Base-by-base conservation (phyloP, 768 basidiomycete genomes). In the Suillus discolor region DNA sequence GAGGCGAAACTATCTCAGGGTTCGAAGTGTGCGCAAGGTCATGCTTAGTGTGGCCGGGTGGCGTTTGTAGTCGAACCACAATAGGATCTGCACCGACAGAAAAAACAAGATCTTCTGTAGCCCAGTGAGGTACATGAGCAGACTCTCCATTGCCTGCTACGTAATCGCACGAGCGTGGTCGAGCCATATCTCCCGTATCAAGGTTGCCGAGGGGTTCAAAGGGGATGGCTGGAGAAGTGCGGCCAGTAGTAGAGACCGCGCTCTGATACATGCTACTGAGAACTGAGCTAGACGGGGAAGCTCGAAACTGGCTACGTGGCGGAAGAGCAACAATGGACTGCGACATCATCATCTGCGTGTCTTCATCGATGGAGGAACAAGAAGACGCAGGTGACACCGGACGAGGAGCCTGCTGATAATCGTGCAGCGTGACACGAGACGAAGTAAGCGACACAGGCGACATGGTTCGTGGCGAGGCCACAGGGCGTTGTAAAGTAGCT, bases 221-320 rank as follows among this genome's bases (percentile, higher is more conserved):
- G 20, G 8, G 57, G 65, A 63, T 49, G 15, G 16, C 57, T 64
- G 23, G 11, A 62, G 53, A 41, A 25, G 62, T 65, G 34, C 42
- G 31, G 38, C 70, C 55, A 57, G 57, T 42, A 20, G 71, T 67
- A 12, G 89, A 89, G 25, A 90, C 69, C 5, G 90, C 90, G 69
- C 92, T 94, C 69, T 90, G 85, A 73, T 94, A 95, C 83, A 94
- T 86, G 77, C 89, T 93, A 69, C 86, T 86, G 6, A 82, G 75
- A 57, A 83, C 77, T 23, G 89, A 87, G 45, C 74, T 77, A 57
- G 79, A 69, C 20, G 83, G 80, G n/a, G 81, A 86, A 8, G 70
- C 69, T 11, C 83, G 70, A 36, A 36, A 1, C 63, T 62, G 63
- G 11, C 62, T 54, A 51, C 80, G 73, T 15, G 82, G 84, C 47